Evolutionary conservation across 2,329 filamentous ascomycete genomes (phyloP).

Genomic region (Calonectria hawksworthii): DNA sequence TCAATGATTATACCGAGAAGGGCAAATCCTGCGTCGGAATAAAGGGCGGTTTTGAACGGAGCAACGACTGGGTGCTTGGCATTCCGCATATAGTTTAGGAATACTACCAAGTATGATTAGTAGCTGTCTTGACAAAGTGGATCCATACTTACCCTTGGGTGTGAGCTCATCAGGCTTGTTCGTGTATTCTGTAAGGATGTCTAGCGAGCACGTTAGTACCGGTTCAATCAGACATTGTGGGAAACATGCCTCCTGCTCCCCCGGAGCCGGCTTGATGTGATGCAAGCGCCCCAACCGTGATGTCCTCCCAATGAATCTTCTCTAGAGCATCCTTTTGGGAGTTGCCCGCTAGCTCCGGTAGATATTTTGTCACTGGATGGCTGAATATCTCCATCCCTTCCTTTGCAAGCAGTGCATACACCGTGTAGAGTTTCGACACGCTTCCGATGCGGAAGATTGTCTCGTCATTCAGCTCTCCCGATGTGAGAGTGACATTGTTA

Average conservation of each 20-base stretch:
- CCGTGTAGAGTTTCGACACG: slow-evolving; percentile 34
- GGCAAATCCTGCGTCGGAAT: slow-evolving; percentile 41
- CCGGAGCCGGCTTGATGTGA: slow-evolving; percentile 38
- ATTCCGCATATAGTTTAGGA: slow-evolving; percentile 30
- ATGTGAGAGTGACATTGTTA: slow-evolving; percentile 30
- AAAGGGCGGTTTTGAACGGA: slow-evolving; percentile 33
- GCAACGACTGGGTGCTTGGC: slow-evolving; percentile 25
- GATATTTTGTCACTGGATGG: slow-evolving; percentile 33
- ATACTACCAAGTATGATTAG: neutral
- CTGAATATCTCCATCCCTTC: slow-evolving; percentile 34
- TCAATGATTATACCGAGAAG: slow-evolving; percentile 32
- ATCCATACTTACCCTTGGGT: neutral
- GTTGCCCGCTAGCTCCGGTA: slow-evolving; percentile 36
- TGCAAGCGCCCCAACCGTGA: slow-evolving; percentile 36
- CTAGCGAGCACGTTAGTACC: neutral
- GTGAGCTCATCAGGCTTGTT: neutral
- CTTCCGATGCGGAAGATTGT: slow-evolving; percentile 33
- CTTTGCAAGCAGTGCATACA: slow-evolving; percentile 33
- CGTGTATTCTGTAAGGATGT: neutral
- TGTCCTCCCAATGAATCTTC: slow-evolving; percentile 33
- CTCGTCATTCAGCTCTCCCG: slow-evolving; percentile 30
- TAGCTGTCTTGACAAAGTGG: neutral
- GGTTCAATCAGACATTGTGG: neutral
- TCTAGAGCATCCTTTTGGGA: slow-evolving; percentile 2
- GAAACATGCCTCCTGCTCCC: slow-evolving; percentile 14